These are phyloP conservation scores for Dothistroma pini DNA, from an alignment of 2,329 filamentous ascomycete species.

Conservation along the genomic window DNA sequence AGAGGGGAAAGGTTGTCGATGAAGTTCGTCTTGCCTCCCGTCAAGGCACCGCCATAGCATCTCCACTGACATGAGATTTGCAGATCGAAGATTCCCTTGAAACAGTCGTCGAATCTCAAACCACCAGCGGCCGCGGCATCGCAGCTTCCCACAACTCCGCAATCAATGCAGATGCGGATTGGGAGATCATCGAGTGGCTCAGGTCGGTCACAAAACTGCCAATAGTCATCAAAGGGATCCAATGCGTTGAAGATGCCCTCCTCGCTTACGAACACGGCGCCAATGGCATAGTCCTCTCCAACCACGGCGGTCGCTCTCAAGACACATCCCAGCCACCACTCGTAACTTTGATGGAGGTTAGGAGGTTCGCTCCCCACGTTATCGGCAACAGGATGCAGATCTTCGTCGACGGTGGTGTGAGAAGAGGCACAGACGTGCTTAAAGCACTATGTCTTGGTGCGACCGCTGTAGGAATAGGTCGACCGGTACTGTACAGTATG, in stretches of 20 bases:
- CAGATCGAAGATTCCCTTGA: slow-evolving; percentile 25
- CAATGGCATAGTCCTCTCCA: slow-evolving; percentile 42
- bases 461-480: slow-evolving; percentile 57
- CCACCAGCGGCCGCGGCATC: slow-evolving; percentile 19
- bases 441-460: slow-evolving; percentile 65
- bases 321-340: slow-evolving; percentile 52
- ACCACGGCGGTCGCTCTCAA: slow-evolving; percentile 52
- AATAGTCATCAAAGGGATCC: slow-evolving; percentile 38
- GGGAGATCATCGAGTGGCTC: slow-evolving; percentile 25
- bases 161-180: slow-evolving; percentile 27
- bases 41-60: background rate
- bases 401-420: slow-evolving; percentile 62
- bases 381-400: slow-evolving; percentile 42
- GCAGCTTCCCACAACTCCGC: slow-evolving; percentile 26
- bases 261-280: slow-evolving; percentile 42
- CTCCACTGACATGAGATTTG: background rate
- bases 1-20: slow-evolving; percentile 39
- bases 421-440: slow-evolving; percentile 63
- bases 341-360: slow-evolving; percentile 59
- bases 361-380: slow-evolving; percentile 53
- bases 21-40: background rate
- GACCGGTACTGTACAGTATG: slow-evolving; percentile 54
- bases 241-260: slow-evolving; percentile 39
- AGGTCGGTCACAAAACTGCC: slow-evolving; percentile 32
- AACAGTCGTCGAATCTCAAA: slow-evolving; percentile 15